These are phyloP conservation scores for Austroboletus olivaceoglutinosus DNA, from an alignment of 1,284 basidiomycete species.

Conservation along the genomic window DNA sequence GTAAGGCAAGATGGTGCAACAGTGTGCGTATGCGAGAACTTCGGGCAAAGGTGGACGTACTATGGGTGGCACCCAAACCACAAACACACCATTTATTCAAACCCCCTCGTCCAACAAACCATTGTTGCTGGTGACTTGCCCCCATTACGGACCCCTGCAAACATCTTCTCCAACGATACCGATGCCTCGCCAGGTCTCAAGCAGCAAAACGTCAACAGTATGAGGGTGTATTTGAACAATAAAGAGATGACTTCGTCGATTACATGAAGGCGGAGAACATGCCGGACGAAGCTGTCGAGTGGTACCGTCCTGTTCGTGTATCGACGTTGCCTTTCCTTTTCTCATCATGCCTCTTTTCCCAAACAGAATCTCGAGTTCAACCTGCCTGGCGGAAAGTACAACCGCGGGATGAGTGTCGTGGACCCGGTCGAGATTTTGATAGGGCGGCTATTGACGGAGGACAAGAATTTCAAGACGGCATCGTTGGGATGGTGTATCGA, in stretches of 20 bases:
- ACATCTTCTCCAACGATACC: conserved; percentile 46
- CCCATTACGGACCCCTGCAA: conserved; percentile 43
- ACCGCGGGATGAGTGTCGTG: conserved; percentile 92
- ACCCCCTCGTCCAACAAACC: conserved; percentile 40
- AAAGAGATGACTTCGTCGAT: conserved; percentile 39
- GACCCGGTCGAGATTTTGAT: conserved; percentile 91
- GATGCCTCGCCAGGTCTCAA: too few relatives aligned
- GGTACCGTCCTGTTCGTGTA: conserved; percentile 49
- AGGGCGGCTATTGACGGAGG: conserved; percentile 63
- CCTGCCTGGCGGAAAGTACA: conserved; percentile 95
- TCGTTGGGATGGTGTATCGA: conserved; percentile 97
- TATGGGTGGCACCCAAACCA: too few relatives aligned
- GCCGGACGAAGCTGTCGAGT: conserved; percentile 62
- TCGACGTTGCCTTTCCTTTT: neutral
- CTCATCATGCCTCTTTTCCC: neutral
- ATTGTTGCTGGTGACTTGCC: conserved; percentile 42
- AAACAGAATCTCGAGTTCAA: conserved; percentile 89
- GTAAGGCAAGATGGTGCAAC: too few relatives aligned
- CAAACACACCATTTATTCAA: conserved; percentile 33
- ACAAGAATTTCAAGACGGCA: conserved; percentile 89
- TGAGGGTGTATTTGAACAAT: conserved; percentile 25
- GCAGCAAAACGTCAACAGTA: conserved; percentile 30
- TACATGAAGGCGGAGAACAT: conserved; percentile 57
- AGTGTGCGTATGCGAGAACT: too few relatives aligned
- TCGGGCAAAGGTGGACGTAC: too few relatives aligned